Percentiles rank a stretch among this genome's conserved stretches.
These are phyloP conservation scores for Cardiospermum halicacabum DNA, from an alignment of 345 rosid species.

Conservation along the genomic window DNA sequence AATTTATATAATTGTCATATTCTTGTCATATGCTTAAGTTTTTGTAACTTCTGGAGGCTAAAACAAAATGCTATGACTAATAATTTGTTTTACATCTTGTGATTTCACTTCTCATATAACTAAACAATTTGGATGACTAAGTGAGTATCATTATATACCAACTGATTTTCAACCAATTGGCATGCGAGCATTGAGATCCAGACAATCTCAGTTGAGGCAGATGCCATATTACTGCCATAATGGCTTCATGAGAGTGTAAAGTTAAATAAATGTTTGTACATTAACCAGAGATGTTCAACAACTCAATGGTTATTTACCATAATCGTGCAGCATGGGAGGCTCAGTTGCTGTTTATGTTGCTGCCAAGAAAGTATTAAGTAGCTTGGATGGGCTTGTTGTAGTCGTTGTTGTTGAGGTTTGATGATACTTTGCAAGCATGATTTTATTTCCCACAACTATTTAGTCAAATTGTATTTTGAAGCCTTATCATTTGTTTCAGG, in stretches of 20 bases:
- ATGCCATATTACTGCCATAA: not conserved
- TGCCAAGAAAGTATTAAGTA: conserved; percentile 62
- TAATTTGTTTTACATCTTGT: not conserved
- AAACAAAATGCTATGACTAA: conserved; percentile 4
- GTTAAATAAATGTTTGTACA: not conserved
- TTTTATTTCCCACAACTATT: conserved; percentile 15
- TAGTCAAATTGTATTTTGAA: conserved; percentile 14
- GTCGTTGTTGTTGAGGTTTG: conserved; percentile 95
- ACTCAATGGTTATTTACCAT: not conserved
- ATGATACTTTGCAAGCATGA: conserved; percentile 10
- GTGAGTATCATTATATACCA: not conserved
- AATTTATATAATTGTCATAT: not conserved
- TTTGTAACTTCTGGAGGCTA: conserved; percentile 11
- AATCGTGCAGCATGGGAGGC: conserved; percentile 82
- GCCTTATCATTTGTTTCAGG: conserved; percentile 38
- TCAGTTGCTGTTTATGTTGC: conserved; percentile 92
- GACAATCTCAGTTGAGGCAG: not conserved
- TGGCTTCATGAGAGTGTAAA: not conserved
- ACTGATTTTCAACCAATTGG: not conserved
- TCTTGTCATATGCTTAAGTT: not conserved
- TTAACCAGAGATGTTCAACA: not conserved
- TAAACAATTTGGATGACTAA: not conserved
- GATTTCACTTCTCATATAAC: not conserved
- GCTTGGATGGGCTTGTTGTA: conserved; percentile 79
- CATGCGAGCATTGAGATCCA: not conserved